phyloP scores from a whole-genome alignment of 148 eudicot genomes.

The Selenicereus undatus region DNA sequence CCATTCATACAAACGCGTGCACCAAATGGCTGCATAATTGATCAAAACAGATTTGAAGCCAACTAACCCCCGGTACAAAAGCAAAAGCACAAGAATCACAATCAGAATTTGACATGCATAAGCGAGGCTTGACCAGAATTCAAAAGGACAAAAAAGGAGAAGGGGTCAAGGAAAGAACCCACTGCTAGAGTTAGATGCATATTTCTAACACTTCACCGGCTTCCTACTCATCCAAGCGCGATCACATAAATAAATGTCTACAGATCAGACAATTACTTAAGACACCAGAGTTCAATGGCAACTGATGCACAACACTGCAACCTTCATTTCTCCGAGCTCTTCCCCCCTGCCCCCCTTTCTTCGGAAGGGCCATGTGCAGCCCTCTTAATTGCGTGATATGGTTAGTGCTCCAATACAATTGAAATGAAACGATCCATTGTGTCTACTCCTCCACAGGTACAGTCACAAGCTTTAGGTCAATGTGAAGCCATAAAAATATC shows the following conservation, averaged over 20 bases:
- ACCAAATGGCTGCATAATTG: too few relatives aligned
- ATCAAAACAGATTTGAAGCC: too few relatives aligned
- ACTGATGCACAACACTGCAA: not conserved
- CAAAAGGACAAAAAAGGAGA: not conserved
- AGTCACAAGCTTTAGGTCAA: not conserved
- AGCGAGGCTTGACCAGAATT: not conserved
- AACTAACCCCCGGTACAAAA: too few relatives aligned
- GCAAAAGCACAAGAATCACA: too few relatives aligned
- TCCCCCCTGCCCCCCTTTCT: not conserved
- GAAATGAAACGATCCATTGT: not conserved
- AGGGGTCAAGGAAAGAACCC: not conserved
- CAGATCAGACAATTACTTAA: not conserved
- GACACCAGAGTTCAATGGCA: not conserved
- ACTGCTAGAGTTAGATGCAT: not conserved
- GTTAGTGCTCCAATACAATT: not conserved
- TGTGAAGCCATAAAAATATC: not conserved
- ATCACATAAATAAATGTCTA: not conserved
- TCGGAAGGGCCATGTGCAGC: not conserved
- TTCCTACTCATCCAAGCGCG: slow-evolving; percentile 2
- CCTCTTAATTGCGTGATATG: not conserved
- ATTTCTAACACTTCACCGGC: not conserved
- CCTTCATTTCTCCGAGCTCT: not conserved
- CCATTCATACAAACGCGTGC: too few relatives aligned
- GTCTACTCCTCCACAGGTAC: not conserved
- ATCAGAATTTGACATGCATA: not conserved